phyloP scores from a whole-genome alignment of 176 grass and related monocot species.

The Cocos nucifera region DNA sequence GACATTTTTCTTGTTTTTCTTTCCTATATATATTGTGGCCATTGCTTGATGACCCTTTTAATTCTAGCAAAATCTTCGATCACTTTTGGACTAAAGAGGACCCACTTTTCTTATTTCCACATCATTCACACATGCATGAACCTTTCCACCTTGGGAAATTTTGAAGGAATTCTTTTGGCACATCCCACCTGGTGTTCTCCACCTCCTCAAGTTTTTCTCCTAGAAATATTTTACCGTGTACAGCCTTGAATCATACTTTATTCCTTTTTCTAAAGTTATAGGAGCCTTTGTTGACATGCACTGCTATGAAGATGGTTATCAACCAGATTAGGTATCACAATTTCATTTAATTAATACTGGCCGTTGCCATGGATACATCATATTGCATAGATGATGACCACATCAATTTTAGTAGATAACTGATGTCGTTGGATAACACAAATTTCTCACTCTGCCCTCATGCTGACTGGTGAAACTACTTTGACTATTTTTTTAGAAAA shows the following conservation, averaged over 20 bases:
- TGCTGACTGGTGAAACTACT: constrained; percentile 28
- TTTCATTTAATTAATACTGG: constrained; percentile 26
- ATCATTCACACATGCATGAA: no score
- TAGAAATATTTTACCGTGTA: not conserved
- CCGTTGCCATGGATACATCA: constrained; percentile 23
- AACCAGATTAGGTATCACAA: constrained; percentile 23
- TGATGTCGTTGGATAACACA: no score
- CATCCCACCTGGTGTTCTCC: not conserved
- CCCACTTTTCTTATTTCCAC: no score
- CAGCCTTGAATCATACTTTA: constrained; percentile 26
- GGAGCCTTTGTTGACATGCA: constrained; percentile 16
- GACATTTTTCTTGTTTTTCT: constrained; percentile 30
- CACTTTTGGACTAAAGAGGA: no score
- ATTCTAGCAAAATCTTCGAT: not conserved
- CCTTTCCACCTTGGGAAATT: not conserved
- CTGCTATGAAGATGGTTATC: not conserved
- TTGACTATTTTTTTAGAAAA: constrained; percentile 14
- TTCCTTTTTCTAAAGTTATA: constrained; percentile 14
- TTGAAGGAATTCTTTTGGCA: no score
- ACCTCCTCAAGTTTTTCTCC: constrained; percentile 3
- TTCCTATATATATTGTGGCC: constrained; percentile 2
- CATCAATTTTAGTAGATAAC: no score
- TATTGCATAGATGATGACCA: constrained; percentile 1
- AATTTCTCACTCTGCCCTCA: no score
- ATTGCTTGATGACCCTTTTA: constrained; percentile 27